phyloP scores from a whole-genome alignment of 2,329 filamentous ascomycete species.

The Calonectria hawksworthii region DNA sequence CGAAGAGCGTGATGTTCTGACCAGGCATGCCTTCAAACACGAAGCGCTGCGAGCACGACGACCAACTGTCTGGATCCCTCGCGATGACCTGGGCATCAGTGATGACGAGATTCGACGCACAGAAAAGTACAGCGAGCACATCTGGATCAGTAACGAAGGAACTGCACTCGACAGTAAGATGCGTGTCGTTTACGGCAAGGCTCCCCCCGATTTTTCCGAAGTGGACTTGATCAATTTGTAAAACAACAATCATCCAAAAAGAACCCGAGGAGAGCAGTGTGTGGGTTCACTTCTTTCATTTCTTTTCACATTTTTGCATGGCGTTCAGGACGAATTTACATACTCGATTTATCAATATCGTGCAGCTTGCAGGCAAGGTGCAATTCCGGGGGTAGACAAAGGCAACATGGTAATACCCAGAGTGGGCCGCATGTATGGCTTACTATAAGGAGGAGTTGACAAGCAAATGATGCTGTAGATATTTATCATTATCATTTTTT shows the following conservation, averaged over 20 bases:
- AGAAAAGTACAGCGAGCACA: slow-evolving; percentile 79
- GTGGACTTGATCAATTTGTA: slow-evolving; percentile 87
- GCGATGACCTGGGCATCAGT: slow-evolving; percentile 89
- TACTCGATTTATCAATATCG: slow-evolving; percentile 8
- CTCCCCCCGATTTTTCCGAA: slow-evolving; percentile 91
- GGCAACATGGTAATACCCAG: slow-evolving; percentile 29
- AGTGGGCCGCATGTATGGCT: slow-evolving; percentile 1
- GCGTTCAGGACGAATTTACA: slow-evolving; percentile 24
- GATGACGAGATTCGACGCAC: slow-evolving; percentile 92
- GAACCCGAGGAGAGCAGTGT: background rate
- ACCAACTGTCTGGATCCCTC: slow-evolving; percentile 94
- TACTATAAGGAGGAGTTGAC: slow-evolving; percentile 1
- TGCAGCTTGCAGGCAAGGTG: slow-evolving; percentile 42
- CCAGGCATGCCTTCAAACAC: slow-evolving; percentile 92
- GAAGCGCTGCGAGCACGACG: slow-evolving; percentile 86
- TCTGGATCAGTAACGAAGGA: slow-evolving; percentile 96
- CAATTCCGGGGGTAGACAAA: slow-evolving; percentile 11
- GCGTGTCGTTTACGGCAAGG: slow-evolving; percentile 85
- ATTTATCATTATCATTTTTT: slow-evolving; percentile 4
- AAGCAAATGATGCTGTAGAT: slow-evolving; percentile 18
- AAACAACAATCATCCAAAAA: slow-evolving; percentile 18
- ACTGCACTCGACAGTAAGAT: slow-evolving; percentile 88
- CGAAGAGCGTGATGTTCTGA: slow-evolving; percentile 87
- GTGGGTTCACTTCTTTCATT: background rate
- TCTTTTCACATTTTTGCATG: slow-evolving; percentile 17